These are phyloP conservation scores for Chaetomiaceae sp. DNA, from an alignment of 2,329 filamentous ascomycete species.

Conservation along the genomic window DNA sequence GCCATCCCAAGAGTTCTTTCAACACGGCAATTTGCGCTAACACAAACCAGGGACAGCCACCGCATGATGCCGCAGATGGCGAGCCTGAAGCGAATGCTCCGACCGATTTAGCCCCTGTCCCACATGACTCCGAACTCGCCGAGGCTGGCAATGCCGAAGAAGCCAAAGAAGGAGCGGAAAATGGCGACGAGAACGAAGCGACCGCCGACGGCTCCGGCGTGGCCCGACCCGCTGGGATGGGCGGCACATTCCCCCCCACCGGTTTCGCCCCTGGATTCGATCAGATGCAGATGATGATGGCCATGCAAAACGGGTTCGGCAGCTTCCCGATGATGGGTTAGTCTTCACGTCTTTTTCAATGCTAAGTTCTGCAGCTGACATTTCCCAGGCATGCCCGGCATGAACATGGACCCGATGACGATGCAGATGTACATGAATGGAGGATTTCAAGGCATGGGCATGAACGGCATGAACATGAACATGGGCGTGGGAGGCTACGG, in stretches of 20 bases:
- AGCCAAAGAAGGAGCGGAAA: constrained; percentile 30
- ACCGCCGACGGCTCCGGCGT: constrained; percentile 28
- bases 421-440: constrained; percentile 78
- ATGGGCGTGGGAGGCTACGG: constrained; percentile 70
- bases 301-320: constrained; percentile 63
- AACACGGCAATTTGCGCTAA: constrained; percentile 1
- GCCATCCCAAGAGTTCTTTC: background rate
- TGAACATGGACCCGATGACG: constrained; percentile 78
- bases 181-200: constrained; percentile 30
- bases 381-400: constrained; percentile 65
- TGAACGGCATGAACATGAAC: constrained; percentile 70
- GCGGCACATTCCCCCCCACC: constrained; percentile 53
- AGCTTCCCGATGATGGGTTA: constrained; percentile 82
- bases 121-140: constrained; percentile 22
- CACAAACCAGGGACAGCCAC: constrained; percentile 14
- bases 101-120: constrained; percentile 9
- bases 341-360: constrained; percentile 33
- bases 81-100: constrained; percentile 6
- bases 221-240: constrained; percentile 36
- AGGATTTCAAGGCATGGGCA: constrained; percentile 73
- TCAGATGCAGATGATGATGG: constrained; percentile 78
- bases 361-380: constrained; percentile 27
- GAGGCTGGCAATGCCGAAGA: constrained; percentile 30
- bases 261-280: constrained; percentile 64
- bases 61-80: constrained; percentile 3